Percentiles rank a stretch among this genome's conserved stretches.
Conservation (phyloP, 768 basidiomycete species). For the Trametes coccinea region DNA sequence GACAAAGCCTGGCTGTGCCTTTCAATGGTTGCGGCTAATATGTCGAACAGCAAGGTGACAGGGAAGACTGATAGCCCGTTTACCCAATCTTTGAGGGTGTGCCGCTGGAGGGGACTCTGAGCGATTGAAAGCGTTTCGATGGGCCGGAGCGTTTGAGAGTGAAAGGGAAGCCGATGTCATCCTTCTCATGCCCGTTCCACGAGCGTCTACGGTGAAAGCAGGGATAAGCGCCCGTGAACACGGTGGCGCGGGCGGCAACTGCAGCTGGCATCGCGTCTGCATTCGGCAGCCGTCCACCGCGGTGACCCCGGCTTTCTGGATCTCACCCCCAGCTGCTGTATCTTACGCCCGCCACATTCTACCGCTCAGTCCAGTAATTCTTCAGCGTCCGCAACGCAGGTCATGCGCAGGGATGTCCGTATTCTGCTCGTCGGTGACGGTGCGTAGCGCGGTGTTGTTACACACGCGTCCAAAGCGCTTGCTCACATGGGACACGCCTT, state of each 20-base stretch:
- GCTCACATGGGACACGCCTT: background rate
- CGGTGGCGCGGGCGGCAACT: slow-evolving; percentile 7
- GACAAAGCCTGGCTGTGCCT: too few relatives aligned
- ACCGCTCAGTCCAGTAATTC: background rate
- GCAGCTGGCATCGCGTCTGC: background rate
- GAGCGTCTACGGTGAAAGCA: background rate
- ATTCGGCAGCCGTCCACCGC: background rate
- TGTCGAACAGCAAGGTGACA: too few relatives aligned
- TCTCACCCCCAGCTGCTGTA: background rate
- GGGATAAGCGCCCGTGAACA: background rate
- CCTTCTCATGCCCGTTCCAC: background rate
- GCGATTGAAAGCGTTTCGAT: background rate
- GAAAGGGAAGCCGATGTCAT: slow-evolving; percentile 13
- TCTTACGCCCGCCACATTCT: background rate
- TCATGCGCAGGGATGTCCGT: slow-evolving; percentile 90
- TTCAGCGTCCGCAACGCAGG: slow-evolving; percentile 15
- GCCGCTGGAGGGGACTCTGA: too few relatives aligned
- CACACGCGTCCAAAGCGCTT: slow-evolving; percentile 8
- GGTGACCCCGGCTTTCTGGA: background rate
- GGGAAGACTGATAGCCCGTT: too few relatives aligned
- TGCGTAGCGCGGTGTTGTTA: slow-evolving; percentile 32
- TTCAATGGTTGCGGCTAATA: too few relatives aligned
- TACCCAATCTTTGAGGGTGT: background rate
- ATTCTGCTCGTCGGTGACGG: slow-evolving; percentile 95
- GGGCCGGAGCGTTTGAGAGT: slow-evolving; percentile 7